Percentiles rank a stretch among this genome's conserved stretches.
These are phyloP conservation scores for Chimonanthus salicifolius DNA, from an alignment of 164 flowering plant species.

Conservation along the genomic window DNA sequence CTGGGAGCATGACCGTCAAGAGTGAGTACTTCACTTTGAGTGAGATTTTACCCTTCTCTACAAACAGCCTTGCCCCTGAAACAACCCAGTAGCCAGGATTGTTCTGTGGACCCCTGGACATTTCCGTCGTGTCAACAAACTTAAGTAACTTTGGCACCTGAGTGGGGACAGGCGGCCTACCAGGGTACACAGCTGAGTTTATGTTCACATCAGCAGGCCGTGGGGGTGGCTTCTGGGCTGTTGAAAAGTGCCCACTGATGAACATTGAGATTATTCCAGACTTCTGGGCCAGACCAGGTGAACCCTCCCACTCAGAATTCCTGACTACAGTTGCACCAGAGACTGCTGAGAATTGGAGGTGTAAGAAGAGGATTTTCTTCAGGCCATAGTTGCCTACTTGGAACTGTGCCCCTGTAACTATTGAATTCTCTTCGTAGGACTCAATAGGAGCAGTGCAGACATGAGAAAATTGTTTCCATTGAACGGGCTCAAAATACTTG, in stretches of 20 bases:
- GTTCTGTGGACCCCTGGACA: conserved; percentile 89
- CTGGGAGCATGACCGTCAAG: conserved; percentile 47
- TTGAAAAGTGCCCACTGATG: conserved; percentile 81
- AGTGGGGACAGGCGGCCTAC: conserved; percentile 87
- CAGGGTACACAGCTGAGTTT: conserved; percentile 94
- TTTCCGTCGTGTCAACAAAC: conserved; percentile 84
- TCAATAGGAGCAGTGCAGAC: conserved; percentile 98
- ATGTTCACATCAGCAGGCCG: conserved; percentile 77
- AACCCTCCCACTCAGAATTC: conserved; percentile 84
- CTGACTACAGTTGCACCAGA: conserved; percentile 53
- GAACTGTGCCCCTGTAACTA: conserved; percentile 88
- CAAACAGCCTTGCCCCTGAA: conserved; percentile 84
- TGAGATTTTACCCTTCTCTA: conserved; percentile 81
- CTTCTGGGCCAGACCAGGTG: conserved; percentile 69
- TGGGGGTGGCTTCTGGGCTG: conserved; percentile 70
- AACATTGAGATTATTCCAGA: conserved; percentile 88
- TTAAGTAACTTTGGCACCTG: conserved; percentile 69
- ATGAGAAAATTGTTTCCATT: conserved; percentile 91
- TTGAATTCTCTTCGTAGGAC: conserved; percentile 66
- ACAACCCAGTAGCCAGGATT: conserved; percentile 96
- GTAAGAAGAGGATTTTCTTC: conserved; percentile 68
- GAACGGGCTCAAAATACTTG: conserved; percentile 73
- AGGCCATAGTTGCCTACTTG: conserved; percentile 65
- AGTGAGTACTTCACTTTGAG: conserved; percentile 78
- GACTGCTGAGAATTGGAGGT: conserved; percentile 69